Base-by-base conservation (phyloP, 1,284 basidiomycete genomes). In the Ceratobasidium sp. region DNA sequence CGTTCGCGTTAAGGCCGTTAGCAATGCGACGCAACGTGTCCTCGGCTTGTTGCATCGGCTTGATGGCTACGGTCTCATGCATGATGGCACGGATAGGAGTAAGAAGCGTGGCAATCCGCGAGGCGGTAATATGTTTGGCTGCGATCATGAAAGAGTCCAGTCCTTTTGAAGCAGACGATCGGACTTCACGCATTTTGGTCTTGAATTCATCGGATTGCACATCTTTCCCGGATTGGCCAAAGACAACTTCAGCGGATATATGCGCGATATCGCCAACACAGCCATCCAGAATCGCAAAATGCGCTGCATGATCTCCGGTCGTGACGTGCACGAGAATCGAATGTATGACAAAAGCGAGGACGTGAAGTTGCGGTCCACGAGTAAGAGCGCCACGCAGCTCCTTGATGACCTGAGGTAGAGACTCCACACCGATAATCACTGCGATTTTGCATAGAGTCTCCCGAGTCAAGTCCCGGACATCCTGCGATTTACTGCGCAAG, bases 291-390 rank as follows among this genome's bases (percentile, higher is more conserved):
- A 85, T 85, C 58, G 82, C 80, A 78, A 95, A 92, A 0, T 78
- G 76, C 65, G 72, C 79, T 1, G 82, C 81, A 71, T 88, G 83
- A 2, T 90, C 88, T 0, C 84, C 83, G 0, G 86, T 83, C 0
- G 94, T 96, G 61, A 94, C 86, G 73, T 94, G 89, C 8, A 91
- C 88, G 21, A 99, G 83, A 36, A 99, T 83, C 0, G 92, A 87
- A 79, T 99, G 97, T 0, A 88, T 86, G 0, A 92, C 90, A 75
- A 92, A 94, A 0, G 96, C 95, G 34, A 98, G 85, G 14, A 98
- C 89, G 77, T 99, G 96, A 0, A 97, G 87, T 76, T 99, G 97
- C 0, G 97, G 96, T 3, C 97, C 97, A 10, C 96, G 92, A 64
- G 89, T 80, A 18, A 99, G 87, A 0, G 95, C 93, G 0, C 85